Conservation (phyloP, 2,329 filamentous ascomycete genomes). For the Davidsoniella virescens region DNA sequence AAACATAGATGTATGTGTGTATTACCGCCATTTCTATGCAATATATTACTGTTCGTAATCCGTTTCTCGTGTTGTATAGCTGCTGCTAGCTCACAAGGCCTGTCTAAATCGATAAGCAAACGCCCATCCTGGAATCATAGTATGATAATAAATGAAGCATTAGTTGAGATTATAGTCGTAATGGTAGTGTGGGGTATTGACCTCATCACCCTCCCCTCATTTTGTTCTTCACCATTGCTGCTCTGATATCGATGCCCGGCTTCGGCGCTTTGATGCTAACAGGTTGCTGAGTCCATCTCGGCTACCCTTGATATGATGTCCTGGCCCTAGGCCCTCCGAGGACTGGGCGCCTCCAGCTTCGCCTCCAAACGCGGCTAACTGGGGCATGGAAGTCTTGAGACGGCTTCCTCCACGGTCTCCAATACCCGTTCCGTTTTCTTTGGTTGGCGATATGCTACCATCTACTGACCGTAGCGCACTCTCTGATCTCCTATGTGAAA, state of each 20-base stretch:
- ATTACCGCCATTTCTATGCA: not conserved
- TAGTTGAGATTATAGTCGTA: too few species aligned
- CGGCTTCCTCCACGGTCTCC: constrained; percentile 6
- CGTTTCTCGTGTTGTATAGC: not conserved
- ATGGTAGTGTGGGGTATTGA: too few species aligned
- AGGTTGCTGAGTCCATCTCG: constrained; percentile 1
- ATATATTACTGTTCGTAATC: too few species aligned
- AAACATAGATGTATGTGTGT: not conserved
- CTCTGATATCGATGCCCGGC: constrained; percentile 6
- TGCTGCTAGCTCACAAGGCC: not conserved
- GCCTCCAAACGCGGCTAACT: too few species aligned
- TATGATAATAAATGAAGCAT: too few species aligned
- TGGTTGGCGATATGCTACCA: constrained; percentile 1
- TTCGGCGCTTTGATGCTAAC: constrained; percentile 8
- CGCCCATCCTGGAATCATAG: too few species aligned
- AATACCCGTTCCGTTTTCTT: constrained; percentile 4
- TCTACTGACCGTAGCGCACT: constrained; percentile 5
- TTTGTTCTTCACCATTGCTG: not conserved
- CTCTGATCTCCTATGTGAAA: constrained; percentile 8
- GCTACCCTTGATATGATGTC: constrained; percentile 1
- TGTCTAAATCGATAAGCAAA: too few species aligned
- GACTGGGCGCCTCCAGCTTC: not conserved
- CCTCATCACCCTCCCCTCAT: not conserved
- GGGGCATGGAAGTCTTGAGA: not conserved
- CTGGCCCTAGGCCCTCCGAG: not conserved